Percentiles rank a stretch among this genome's conserved stretches.
Evolutionary conservation across 306 rosid genomes (phyloP).

Genomic region (Begonia peltatifolia): DNA sequence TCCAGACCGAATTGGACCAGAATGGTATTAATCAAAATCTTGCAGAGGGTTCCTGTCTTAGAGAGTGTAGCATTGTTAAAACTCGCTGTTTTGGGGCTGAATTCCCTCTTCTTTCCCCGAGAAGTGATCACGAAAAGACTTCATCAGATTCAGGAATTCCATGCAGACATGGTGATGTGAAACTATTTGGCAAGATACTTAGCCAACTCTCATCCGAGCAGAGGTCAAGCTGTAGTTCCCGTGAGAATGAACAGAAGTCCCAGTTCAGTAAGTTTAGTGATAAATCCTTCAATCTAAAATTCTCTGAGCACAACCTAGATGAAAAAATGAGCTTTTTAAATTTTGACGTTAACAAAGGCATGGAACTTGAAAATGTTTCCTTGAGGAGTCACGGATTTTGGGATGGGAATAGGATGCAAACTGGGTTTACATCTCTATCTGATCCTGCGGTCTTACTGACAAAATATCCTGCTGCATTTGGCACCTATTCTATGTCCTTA

Average conservation of each 20-base stretch:
- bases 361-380: constrained; percentile 53
- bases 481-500: constrained; percentile 35
- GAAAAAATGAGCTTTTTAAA: constrained; percentile 38
- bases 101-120: constrained; percentile 31
- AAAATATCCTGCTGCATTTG: constrained; percentile 78
- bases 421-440: constrained; percentile 46
- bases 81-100: constrained; percentile 22
- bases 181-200: constrained; percentile 80
- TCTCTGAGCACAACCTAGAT: constrained; percentile 33
- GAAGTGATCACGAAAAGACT: constrained; percentile 20
- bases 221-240: constrained; percentile 24
- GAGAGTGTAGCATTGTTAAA: constrained; percentile 15
- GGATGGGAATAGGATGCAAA: constrained; percentile 64
- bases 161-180: constrained; percentile 76
- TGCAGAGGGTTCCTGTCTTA: constrained; percentile 12
- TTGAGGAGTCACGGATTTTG: constrained; percentile 46
- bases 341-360: constrained; percentile 30
- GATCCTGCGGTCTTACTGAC: constrained; percentile 76
- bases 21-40: constrained; percentile 5
- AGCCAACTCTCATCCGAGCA: constrained; percentile 42
- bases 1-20: constrained; percentile 13
- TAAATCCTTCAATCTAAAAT: constrained; percentile 33
- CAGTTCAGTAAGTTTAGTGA: constrained; percentile 24
- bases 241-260: constrained; percentile 33
- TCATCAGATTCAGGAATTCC: constrained; percentile 50